Evolutionary conservation across 176 grass and related monocot genomes (phyloP).

Genomic region (Juncus effusus): DNA sequence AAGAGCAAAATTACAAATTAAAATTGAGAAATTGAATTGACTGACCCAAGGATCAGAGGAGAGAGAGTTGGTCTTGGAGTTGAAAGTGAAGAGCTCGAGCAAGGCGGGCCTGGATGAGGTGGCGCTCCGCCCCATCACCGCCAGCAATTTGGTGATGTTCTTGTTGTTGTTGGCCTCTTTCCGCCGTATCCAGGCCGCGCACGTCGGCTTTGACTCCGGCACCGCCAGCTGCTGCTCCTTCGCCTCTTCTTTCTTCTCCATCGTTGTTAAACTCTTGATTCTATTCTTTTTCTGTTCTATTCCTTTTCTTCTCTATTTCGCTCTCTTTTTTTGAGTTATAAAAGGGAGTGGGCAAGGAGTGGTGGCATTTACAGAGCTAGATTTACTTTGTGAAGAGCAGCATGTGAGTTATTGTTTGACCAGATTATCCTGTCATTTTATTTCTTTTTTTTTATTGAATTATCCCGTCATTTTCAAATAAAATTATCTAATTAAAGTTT

Average conservation of each 20-base stretch:
- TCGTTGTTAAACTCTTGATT: background rate
- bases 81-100: slow-evolving; percentile 71
- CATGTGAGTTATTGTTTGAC: too few relatives aligned
- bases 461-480: too few relatives aligned
- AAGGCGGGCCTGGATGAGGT: slow-evolving; percentile 30
- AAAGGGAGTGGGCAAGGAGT: too few relatives aligned
- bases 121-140: slow-evolving; percentile 38
- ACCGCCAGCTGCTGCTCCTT: background rate
- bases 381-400: too few relatives aligned
- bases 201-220: slow-evolving; percentile 39
- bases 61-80: slow-evolving; percentile 51
- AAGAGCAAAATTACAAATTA: background rate
- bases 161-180: slow-evolving; percentile 51
- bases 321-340: background rate
- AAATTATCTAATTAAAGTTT: too few relatives aligned
- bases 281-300: background rate
- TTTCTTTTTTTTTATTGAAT: too few relatives aligned
- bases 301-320: background rate
- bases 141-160: slow-evolving; percentile 34
- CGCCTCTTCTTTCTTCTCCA: slow-evolving; percentile 14
- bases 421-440: too few relatives aligned
- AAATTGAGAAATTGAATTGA: background rate
- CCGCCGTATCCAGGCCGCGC: slow-evolving; percentile 74
- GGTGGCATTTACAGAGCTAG: too few relatives aligned
- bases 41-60: slow-evolving; percentile 54